Conservation (phyloP, 139 green algal genomes). For the Coelastrella sp. region DNA sequence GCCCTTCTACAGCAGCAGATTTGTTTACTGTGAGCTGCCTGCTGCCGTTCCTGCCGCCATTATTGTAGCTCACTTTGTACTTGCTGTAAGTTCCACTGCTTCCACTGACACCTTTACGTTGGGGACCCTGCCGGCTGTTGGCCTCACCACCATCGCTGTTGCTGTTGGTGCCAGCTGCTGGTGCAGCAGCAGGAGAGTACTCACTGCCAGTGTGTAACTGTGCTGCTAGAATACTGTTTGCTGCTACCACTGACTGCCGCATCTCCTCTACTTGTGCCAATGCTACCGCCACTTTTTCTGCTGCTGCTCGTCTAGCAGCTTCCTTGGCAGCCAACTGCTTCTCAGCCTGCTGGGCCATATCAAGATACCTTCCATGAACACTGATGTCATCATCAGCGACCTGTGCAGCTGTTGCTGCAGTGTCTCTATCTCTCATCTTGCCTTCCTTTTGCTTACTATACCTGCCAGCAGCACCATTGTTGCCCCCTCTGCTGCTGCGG, state of each 20-base stretch:
- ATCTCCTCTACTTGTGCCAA: constrained; percentile 39
- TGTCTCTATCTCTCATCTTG: neutral
- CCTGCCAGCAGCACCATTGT: neutral
- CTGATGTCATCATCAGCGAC: neutral
- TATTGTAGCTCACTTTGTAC: neutral
- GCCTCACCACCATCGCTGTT: neutral
- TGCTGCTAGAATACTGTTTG: constrained; percentile 13
- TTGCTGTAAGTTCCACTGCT: constrained; percentile 1
- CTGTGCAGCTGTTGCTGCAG: constrained; percentile 3
- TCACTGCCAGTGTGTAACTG: constrained; percentile 9
- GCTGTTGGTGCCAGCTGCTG: neutral
- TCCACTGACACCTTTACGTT: neutral
- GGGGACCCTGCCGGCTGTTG: neutral
- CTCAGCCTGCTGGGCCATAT: neutral
- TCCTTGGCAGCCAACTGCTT: constrained; percentile 27
- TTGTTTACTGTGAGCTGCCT: too few species aligned
- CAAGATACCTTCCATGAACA: neutral
- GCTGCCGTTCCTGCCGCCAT: neutral
- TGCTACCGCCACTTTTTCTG: constrained; percentile 33
- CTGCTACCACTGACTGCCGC: neutral
- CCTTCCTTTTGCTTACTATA: neutral
- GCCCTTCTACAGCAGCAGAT: neutral
- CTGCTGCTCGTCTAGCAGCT: constrained; percentile 24
- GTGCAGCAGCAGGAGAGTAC: neutral
- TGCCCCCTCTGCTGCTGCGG: neutral